Evolutionary conservation across 768 basidiomycete genomes (phyloP).

Genomic region (Dentipellis sp.): DNA sequence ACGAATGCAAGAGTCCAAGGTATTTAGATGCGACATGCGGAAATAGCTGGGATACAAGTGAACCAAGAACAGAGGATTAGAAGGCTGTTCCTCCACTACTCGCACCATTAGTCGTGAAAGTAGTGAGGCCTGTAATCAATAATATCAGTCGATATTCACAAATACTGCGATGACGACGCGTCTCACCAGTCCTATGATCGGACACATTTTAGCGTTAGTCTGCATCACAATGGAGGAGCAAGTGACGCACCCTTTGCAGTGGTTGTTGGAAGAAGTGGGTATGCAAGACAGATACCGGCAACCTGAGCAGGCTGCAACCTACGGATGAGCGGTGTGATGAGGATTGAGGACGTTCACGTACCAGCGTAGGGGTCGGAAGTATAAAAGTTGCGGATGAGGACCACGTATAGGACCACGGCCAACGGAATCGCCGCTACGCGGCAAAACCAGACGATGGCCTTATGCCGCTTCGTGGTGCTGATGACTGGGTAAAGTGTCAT

Average conservation of each 20-base stretch:
- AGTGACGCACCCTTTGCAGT: constrained; percentile 43
- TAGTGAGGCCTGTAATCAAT: not conserved
- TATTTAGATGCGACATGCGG: too few species aligned
- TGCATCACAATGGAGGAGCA: not conserved
- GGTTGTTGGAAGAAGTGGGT: constrained; percentile 62
- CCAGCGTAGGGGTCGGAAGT: constrained; percentile 80
- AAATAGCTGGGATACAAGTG: too few species aligned
- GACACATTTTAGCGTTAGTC: not conserved
- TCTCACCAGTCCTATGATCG: not conserved
- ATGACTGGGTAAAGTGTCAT: constrained; percentile 87
- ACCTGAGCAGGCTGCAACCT: constrained; percentile 65
- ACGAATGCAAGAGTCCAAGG: too few species aligned
- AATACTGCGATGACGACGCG: not conserved
- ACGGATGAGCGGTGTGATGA: not conserved
- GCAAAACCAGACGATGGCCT: constrained; percentile 60
- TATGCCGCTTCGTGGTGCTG: constrained; percentile 67
- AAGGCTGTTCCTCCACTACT: not conserved
- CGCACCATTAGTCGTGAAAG: not conserved
- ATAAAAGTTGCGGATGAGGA: constrained; percentile 85
- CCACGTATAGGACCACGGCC: constrained; percentile 70
- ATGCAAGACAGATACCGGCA: constrained; percentile 90
- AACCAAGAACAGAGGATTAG: not conserved
- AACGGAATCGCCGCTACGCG: constrained; percentile 69
- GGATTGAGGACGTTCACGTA: constrained; percentile 23
- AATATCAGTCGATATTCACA: too few species aligned